Evolutionary conservation across 805 yeast species (phyloP).

Genomic region (Ogataea parapolymorpha): DNA sequence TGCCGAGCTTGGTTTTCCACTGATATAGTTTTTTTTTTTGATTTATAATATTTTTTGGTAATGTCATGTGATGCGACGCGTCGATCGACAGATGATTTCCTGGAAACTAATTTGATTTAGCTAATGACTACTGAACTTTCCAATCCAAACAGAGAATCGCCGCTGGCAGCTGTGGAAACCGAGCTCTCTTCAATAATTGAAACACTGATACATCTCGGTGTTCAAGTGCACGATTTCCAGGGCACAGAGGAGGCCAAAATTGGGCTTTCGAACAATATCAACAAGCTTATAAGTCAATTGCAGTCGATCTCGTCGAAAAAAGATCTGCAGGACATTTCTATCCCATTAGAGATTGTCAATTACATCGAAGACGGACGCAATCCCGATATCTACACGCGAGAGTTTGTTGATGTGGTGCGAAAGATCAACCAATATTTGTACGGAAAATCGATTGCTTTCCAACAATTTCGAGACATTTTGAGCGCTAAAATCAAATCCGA

Average conservation of each 20-base stretch:
- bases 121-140: conserved; percentile 32
- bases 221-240: conserved; percentile 88
- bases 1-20: not conserved
- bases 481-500: conserved; percentile 69
- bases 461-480: conserved; percentile 55
- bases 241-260: conserved; percentile 79
- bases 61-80: conserved; percentile 11
- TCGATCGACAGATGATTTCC: conserved; percentile 2
- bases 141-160: conserved; percentile 20
- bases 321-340: conserved; percentile 40
- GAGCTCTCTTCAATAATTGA: conserved; percentile 60
- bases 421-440: conserved; percentile 83
- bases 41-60: conserved; percentile 2
- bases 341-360: conserved; percentile 82
- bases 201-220: conserved; percentile 84
- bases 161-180: conserved; percentile 31
- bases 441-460: conserved; percentile 70
- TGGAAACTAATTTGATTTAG: not conserved
- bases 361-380: conserved; percentile 96
- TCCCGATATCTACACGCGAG: conserved; percentile 95
- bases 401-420: conserved; percentile 91
- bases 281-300: conserved; percentile 37
- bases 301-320: conserved; percentile 32
- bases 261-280: conserved; percentile 47
- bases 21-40: not conserved